These are phyloP conservation scores for Didymella keratinophila DNA, from an alignment of 2,329 filamentous ascomycete genomes.

Conservation along the genomic window DNA sequence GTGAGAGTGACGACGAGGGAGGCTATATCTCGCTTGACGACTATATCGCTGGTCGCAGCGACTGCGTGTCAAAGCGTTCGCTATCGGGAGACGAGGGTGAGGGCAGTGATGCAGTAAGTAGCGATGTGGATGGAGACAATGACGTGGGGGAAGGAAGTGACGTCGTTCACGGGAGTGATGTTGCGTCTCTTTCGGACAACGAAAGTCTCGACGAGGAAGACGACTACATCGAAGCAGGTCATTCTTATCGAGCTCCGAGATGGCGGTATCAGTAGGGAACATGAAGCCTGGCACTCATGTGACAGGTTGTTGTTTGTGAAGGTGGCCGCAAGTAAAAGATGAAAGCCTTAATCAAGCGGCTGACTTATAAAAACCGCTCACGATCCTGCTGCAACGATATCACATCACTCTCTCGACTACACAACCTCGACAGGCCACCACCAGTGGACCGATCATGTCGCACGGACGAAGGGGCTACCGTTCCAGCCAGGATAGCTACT, in stretches of 20 bases:
- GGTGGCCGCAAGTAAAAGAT: too few species aligned
- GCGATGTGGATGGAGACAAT: not conserved
- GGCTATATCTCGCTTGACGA: conserved; percentile 18
- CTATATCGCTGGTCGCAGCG: conserved; percentile 8
- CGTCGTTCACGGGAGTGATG: conserved; percentile 6
- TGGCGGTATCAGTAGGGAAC: not conserved
- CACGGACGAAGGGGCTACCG: too few species aligned
- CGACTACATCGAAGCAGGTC: conserved; percentile 4
- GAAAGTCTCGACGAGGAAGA: not conserved
- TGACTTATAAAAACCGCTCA: too few species aligned
- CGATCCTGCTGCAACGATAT: too few species aligned
- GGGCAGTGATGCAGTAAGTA: conserved; percentile 7
- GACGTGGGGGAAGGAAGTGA: conserved; percentile 5
- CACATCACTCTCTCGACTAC: too few species aligned
- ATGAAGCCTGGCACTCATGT: too few species aligned
- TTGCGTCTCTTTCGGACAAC: conserved; percentile 2
- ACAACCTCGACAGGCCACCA: too few species aligned
- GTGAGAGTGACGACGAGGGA: conserved; percentile 9
- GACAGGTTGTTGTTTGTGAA: too few species aligned
- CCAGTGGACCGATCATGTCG: too few species aligned
- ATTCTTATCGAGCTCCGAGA: not conserved
- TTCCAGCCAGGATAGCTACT: too few species aligned
- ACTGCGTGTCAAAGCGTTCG: not conserved
- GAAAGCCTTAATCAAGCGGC: too few species aligned
- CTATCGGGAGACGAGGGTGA: conserved; percentile 3